Percentiles rank a stretch among this genome's conserved stretches.
phyloP scores from a whole-genome alignment of 23 red algal species.

The Gracilaria vermiculophylla region DNA sequence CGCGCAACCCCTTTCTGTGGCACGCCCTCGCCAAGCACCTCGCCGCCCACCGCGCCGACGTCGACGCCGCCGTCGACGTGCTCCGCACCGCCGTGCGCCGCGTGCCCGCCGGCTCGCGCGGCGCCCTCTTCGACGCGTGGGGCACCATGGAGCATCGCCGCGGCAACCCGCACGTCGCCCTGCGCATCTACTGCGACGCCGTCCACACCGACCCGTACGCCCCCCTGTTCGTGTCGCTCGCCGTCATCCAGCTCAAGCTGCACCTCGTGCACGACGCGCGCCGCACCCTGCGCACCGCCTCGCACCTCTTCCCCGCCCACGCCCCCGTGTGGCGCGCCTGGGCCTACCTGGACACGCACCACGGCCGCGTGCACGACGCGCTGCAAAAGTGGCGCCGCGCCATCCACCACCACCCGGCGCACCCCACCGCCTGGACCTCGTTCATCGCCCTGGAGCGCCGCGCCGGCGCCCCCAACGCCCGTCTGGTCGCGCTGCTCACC shows the following conservation, averaged over 20 bases:
- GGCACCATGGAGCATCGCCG: conserved; percentile 19
- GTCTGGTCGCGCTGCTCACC: neutral
- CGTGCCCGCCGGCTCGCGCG: conserved; percentile 21
- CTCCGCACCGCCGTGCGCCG: conserved; percentile 21
- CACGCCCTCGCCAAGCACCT: conserved; percentile 43
- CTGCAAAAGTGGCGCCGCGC: conserved; percentile 17
- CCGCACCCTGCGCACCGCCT: neutral
- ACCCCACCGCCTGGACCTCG: conserved; percentile 19
- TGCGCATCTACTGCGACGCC: conserved; percentile 8
- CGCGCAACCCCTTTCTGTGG: conserved; percentile 58
- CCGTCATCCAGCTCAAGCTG: conserved; percentile 2
- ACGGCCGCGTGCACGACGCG: conserved; percentile 7
- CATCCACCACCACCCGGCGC: neutral
- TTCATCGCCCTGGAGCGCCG: neutral
- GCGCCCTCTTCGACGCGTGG: conserved; percentile 20
- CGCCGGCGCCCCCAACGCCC: neutral
- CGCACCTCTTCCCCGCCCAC: neutral
- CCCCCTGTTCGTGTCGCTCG: conserved; percentile 21
- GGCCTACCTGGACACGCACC: conserved; percentile 26
- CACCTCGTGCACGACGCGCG: neutral
- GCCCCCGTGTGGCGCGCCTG: conserved; percentile 37
- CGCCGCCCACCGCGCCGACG: conserved; percentile 7
- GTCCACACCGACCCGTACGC: conserved; percentile 41
- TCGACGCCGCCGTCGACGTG: conserved; percentile 6
- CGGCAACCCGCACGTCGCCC: neutral